Base-by-base conservation (phyloP, 495 filamentous ascomycete species). In the Aspergillus wentii region DNA sequence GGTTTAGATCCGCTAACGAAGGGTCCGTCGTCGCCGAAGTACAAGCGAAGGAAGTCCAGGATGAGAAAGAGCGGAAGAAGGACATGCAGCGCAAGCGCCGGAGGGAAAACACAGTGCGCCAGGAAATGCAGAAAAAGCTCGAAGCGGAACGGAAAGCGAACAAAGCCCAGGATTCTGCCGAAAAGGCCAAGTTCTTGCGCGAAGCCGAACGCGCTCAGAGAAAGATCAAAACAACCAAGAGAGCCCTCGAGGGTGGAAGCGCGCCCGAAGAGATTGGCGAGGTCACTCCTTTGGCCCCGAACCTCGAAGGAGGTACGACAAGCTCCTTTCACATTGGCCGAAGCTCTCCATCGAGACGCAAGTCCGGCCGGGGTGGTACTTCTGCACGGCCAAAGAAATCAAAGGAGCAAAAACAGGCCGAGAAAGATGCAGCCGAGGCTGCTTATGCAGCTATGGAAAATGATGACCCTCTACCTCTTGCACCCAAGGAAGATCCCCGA, bases 11-110 rank as follows among this genome's bases (percentile, higher is more conserved):
- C n/a, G 50, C 54, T 20, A 71, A 83, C 48, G 78, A 80, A 50
- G 71, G 78, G 4, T 80, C 79, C 10, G 92, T 90, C 13, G 70
- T 89, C 35, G 76, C 83, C 30, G 82, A 94, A 48, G 91, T 98
- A 1, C 85, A 92, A 42, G 80, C 85, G 38, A 86, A 85, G 44
- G 92, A 96, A 56, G 72, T 95, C 6, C 83, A 85, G 39, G 88
- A 92, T 33, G 92, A 99, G 57, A 99, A 97, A 59, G 94, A 97
- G 62, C 87, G 94, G 18, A 99, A 99, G 74, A 99, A 99, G 68
- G 92, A 97, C 46, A 95, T 96, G 85, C 92, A 99, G 54, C 83
- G 94, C 17, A 97, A 96, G 66, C 80, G 92, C 17, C 82, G 92
- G n/a, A 80, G 92, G 14, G 92, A 98, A 57, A 95, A 95, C 64